phyloP scores from a whole-genome alignment of 192 early-diverging fungal genomes.

The Dissophora ornata region DNA sequence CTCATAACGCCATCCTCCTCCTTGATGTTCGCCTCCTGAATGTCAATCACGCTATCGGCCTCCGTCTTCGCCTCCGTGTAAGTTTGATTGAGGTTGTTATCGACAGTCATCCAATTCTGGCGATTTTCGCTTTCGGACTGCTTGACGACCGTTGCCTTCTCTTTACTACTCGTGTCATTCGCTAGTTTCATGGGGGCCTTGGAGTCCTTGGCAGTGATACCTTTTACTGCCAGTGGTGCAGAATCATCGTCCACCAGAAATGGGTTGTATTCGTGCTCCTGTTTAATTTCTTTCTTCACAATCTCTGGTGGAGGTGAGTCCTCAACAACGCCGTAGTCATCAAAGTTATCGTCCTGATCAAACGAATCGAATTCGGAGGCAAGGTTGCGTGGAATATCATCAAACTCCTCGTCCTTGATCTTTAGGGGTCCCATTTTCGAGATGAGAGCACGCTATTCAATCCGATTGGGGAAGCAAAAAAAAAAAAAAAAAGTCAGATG shows the following conservation, averaged over 20 bases:
- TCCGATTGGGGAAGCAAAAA: neutral
- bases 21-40: conserved; percentile 26
- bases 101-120: conserved; percentile 38
- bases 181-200: conserved; percentile 12
- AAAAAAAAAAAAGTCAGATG: neutral
- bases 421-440: conserved; percentile 35
- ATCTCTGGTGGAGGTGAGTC: conserved; percentile 11
- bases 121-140: conserved; percentile 21
- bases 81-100: conserved; percentile 19
- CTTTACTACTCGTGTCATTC: conserved; percentile 23
- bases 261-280: conserved; percentile 25
- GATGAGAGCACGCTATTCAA: conserved; percentile 28
- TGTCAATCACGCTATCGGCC: neutral
- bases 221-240: conserved; percentile 5
- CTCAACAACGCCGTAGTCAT: conserved; percentile 11
- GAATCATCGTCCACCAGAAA: conserved; percentile 27
- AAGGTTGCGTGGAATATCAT: conserved; percentile 9
- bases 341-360: conserved; percentile 22
- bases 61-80: conserved; percentile 14
- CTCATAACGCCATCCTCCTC: conserved; percentile 67
- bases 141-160: conserved; percentile 41
- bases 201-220: conserved; percentile 10
- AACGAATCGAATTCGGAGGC: conserved; percentile 6
- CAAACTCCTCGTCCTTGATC: conserved; percentile 40
- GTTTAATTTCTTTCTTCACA: conserved; percentile 37